These are phyloP conservation scores for Rubroboletus pulcherrimus DNA, from an alignment of 768 basidiomycete species.

Conservation along the genomic window DNA sequence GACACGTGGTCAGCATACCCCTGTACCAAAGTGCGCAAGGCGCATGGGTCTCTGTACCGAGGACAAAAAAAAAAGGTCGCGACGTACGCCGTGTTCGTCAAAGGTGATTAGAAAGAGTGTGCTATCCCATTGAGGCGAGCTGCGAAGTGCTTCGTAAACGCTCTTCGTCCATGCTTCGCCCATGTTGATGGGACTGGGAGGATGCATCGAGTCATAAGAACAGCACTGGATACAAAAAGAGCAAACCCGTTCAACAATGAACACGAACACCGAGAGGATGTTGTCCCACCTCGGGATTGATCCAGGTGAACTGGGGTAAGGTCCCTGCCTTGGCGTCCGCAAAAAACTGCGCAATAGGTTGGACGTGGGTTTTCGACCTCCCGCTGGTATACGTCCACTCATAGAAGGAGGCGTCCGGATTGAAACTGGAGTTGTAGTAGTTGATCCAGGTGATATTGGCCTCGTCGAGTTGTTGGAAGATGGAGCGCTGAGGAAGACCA, in stretches of 20 bases:
- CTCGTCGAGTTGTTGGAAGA: constrained; percentile 27
- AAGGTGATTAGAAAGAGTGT: constrained; percentile 22
- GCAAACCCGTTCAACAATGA: neutral
- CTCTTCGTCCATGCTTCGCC: constrained; percentile 24
- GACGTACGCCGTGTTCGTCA: constrained; percentile 26
- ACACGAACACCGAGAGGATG: neutral
- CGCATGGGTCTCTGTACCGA: neutral
- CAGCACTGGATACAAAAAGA: constrained; percentile 15
- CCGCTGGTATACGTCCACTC: constrained; percentile 19
- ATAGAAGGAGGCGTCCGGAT: constrained; percentile 24
- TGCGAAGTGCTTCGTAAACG: constrained; percentile 23
- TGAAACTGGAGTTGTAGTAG: constrained; percentile 28
- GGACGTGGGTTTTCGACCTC: constrained; percentile 13
- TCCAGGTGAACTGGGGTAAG: constrained; percentile 26
- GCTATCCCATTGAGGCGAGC: constrained; percentile 22
- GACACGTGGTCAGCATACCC: constrained; percentile 25
- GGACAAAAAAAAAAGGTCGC: neutral
- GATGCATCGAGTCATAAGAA: constrained; percentile 25
- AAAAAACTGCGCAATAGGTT: constrained; percentile 17
- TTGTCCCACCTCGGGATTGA: constrained; percentile 24
- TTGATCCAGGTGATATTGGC: constrained; percentile 23
- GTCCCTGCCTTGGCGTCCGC: constrained; percentile 20
- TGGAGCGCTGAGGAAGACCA: constrained; percentile 25
- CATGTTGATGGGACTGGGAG: constrained; percentile 24
- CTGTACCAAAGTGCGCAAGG: neutral